Conservation (phyloP, 305 asterid species). For the Solanum hybrid region DNA sequence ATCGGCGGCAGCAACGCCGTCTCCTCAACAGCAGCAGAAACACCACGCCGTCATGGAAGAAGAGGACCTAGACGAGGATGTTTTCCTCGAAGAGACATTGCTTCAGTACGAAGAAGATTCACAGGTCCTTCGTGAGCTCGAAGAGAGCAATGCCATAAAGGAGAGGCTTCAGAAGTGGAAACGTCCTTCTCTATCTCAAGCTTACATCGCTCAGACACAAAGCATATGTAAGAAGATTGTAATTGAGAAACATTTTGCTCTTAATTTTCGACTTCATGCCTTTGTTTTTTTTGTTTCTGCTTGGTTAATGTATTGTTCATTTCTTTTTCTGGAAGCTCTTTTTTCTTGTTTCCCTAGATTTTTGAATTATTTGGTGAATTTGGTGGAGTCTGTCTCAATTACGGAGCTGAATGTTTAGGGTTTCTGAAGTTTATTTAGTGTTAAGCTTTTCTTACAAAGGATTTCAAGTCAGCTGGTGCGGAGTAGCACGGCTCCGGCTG, state of each 20-base stretch:
- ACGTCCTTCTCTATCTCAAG: slow-evolving; percentile 55
- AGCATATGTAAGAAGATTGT: slow-evolving; percentile 39
- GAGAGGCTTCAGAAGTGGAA: slow-evolving; percentile 68
- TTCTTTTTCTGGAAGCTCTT: not conserved
- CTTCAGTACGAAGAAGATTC: slow-evolving; percentile 64
- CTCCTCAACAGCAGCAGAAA: slow-evolving; percentile 35
- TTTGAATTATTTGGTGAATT: not conserved
- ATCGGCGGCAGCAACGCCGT: slow-evolving; percentile 25
- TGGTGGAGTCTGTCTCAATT: not conserved
- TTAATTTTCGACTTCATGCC: not conserved
- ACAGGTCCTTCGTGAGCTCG: slow-evolving; percentile 33
- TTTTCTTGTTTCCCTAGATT: not conserved
- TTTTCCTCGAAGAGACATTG: slow-evolving; percentile 79
- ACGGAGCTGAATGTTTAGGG: not conserved
- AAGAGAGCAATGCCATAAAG: slow-evolving; percentile 44
- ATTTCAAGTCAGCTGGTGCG: not conserved
- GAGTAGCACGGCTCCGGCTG: not conserved
- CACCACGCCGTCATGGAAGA: slow-evolving; percentile 58
- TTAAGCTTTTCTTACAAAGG: not conserved
- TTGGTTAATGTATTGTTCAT: slow-evolving; percentile 1
- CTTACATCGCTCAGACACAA: slow-evolving; percentile 40
- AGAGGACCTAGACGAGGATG: slow-evolving; percentile 86
- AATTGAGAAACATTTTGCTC: not conserved
- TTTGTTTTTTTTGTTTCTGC: not conserved
- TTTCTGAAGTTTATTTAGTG: not conserved